Evolutionary conservation across 306 rosid genomes (phyloP).

Genomic region (Cucumis sativus): Cucumber_9930_V3 NC_026660.2:12873001-12873500

Average conservation of each 20-base stretch:
- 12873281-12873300: neutral
- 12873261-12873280: neutral
- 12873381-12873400: slow-evolving; percentile 1
- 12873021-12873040: neutral
- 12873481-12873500: slow-evolving; percentile 77
- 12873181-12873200: neutral
- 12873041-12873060: neutral
- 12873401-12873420: neutral
- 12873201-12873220: neutral
- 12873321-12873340: neutral
- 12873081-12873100: neutral
- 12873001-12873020: neutral
- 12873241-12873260: neutral
- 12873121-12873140: neutral
- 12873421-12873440: neutral
- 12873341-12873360: neutral
- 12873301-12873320: neutral
- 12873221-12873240: neutral
- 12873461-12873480: slow-evolving; percentile 45
- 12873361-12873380: neutral
- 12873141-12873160: neutral
- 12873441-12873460: slow-evolving; percentile 6
- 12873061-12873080: neutral
- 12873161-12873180: neutral
- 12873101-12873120: neutral